phyloP scores from a whole-genome alignment of 768 basidiomycete species.

The Dacryopinax spathularia region DNA sequence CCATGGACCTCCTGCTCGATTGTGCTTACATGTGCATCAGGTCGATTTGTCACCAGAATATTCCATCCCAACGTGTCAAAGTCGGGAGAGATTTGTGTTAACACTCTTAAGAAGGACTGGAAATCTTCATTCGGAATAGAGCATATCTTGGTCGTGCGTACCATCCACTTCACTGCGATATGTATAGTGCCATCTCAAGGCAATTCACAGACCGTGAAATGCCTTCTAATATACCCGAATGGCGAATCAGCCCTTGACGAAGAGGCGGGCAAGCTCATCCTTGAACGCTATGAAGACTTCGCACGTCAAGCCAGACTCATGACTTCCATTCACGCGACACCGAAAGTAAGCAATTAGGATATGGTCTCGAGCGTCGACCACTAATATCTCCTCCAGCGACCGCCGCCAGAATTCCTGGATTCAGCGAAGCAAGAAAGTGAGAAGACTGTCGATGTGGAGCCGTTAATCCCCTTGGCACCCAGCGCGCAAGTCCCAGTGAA shows the following conservation, averaged over 20 bases:
- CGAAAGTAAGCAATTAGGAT: conserved; percentile 34
- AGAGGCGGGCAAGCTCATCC: conserved; percentile 80
- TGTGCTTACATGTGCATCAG: conserved; percentile 28
- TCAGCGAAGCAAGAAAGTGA: background rate
- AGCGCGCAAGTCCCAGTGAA: background rate
- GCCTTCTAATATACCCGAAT: conserved; percentile 90
- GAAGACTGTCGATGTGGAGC: background rate
- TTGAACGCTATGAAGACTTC: conserved; percentile 83
- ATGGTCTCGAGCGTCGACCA: too few species aligned
- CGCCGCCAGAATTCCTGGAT: background rate
- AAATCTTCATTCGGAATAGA: conserved; percentile 78
- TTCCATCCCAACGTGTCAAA: conserved; percentile 93
- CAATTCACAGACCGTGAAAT: conserved; percentile 55
- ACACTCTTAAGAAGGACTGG: conserved; percentile 97
- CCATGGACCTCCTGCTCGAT: background rate
- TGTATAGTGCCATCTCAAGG: conserved; percentile 7
- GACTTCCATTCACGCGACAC: conserved; percentile 82
- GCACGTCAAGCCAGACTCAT: conserved; percentile 75
- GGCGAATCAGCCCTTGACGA: conserved; percentile 94
- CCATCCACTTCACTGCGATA: conserved; percentile 8
- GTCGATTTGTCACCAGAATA: conserved; percentile 86
- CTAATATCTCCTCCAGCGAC: background rate
- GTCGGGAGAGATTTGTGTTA: conserved; percentile 87
- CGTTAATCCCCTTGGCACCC: background rate
- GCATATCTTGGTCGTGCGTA: conserved; percentile 56